phyloP scores from a whole-genome alignment of 352 stramenopile genomes.

The Phytopythium montanum region DNA sequence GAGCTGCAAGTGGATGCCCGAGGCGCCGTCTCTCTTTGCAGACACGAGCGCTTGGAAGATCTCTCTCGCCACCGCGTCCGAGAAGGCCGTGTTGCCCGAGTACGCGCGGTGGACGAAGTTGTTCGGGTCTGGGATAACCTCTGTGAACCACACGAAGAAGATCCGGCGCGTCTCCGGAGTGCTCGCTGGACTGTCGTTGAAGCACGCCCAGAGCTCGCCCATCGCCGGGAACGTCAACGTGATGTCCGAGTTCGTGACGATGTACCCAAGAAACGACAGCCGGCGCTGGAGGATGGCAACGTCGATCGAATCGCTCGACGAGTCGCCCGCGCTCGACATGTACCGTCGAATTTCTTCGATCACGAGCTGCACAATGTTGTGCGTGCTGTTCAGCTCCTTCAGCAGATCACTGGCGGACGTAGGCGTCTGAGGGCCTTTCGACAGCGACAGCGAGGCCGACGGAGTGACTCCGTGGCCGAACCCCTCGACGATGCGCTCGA shows the following conservation, averaged over 20 bases:
- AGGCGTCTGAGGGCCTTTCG: constrained; percentile 26
- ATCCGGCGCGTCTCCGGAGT: constrained; percentile 35
- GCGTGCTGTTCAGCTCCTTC: constrained; percentile 61
- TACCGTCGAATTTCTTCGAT: constrained; percentile 52
- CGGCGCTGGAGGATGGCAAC: constrained; percentile 31
- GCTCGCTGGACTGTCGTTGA: constrained; percentile 26
- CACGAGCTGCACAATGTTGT: constrained; percentile 56
- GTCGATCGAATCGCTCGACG: background rate
- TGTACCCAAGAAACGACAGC: constrained; percentile 70
- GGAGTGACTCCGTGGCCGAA: constrained; percentile 36
- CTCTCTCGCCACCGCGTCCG: constrained; percentile 39
- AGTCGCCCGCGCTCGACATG: constrained; percentile 18
- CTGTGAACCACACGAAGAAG: constrained; percentile 77
- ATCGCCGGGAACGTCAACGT: constrained; percentile 63
- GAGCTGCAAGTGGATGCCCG: constrained; percentile 43
- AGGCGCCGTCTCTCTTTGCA: constrained; percentile 11
- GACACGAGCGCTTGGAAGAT: constrained; percentile 45
- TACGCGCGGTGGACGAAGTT: constrained; percentile 73
- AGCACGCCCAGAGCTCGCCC: constrained; percentile 56
- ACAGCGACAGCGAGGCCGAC: constrained; percentile 38
- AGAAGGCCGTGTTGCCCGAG: constrained; percentile 56
- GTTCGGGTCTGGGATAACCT: constrained; percentile 58
- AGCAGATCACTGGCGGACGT: constrained; percentile 51
- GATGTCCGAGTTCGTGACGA: constrained; percentile 71
- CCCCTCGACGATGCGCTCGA: constrained; percentile 59